Evolutionary conservation across 257 asterid species (phyloP), one percentile per base, ranked within the genome.

Genomic region (Thymus mandschuricus): DNA sequence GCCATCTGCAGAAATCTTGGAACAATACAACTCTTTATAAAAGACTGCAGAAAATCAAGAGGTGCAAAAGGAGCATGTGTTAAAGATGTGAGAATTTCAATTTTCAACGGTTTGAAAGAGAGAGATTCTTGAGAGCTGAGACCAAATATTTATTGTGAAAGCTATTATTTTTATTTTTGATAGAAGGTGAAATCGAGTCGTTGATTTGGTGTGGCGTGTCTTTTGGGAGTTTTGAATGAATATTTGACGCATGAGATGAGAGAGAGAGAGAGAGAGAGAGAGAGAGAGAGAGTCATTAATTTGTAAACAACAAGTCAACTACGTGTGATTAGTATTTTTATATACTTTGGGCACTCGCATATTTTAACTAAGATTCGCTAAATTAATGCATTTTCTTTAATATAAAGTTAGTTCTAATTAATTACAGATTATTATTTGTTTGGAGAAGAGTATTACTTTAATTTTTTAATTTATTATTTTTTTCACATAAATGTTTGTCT

Each of bases 261-360:
- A n/a, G n/a, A n/a, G n/a, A n/a, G n/a, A n/a, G n/a, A n/a, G n/a
- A n/a, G n/a, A n/a, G n/a, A n/a, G n/a, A n/a, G n/a, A n/a, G n/a
- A n/a, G n/a, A n/a, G n/a, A n/a, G n/a, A 9, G 62, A 46, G 46
- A 44, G 38, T 31, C 58, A 13, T 58, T 35, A 4, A 35, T 11
- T 43, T 68, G 31, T 64, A 64, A 64, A 58, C 66, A 33, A 9
- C 8, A 73, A 81, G 75, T 81, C 85, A 69, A 61, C 66, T 35
- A n/a, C 67, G 10, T 61, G 27, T 4, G 15, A 11, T 33, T 58
- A 58, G 5, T 5, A 5, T 6, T n/a, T 49, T 4, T 1, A 49
- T 49, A 13, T 21, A 30, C 43, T 2, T 33, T 33, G 41, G 10
- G 10, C 3, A 30, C 2, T 58, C 41, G 8, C 55, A 4, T 57